Evolutionary conservation across 805 yeast genomes (phyloP).

Genomic region (Wickerhamiella occidentalis): DNA sequence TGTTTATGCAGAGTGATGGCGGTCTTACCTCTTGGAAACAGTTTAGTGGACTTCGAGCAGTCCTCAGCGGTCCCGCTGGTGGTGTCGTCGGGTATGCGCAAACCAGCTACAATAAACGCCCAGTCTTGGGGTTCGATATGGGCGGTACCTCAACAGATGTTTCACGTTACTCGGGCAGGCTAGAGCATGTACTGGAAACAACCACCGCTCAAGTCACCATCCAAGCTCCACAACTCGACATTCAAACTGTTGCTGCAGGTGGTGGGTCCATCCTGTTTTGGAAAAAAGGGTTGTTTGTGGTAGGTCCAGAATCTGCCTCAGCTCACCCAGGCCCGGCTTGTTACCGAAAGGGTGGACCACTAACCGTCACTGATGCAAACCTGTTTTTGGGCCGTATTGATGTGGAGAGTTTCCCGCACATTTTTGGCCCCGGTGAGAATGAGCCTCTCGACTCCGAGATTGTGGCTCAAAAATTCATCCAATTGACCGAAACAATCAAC

Average conservation of each 20-base stretch:
- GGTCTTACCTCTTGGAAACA: conserved; percentile 75
- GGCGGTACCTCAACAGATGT: conserved; percentile 89
- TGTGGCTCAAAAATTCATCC: conserved; percentile 39
- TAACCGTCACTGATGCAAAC: conserved; percentile 80
- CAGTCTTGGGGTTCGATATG: conserved; percentile 76
- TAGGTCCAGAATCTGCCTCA: conserved; percentile 79
- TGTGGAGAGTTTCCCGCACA: conserved; percentile 66
- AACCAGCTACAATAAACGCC: conserved; percentile 49
- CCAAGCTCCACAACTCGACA: conserved; percentile 74
- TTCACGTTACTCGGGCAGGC: conserved; percentile 54
- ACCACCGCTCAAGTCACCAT: conserved; percentile 73
- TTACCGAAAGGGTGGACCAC: conserved; percentile 71
- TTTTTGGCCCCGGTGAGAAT: conserved; percentile 72
- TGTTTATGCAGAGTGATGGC: conserved; percentile 93
- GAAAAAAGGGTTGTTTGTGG: conserved; percentile 61
- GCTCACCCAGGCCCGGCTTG: conserved; percentile 89
- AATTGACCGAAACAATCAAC: conserved; percentile 47
- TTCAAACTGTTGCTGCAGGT: conserved; percentile 76
- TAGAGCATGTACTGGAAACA: conserved; percentile 73
- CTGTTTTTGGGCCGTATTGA: conserved; percentile 57
- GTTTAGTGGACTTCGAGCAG: conserved; percentile 80
- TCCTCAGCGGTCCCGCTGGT: conserved; percentile 94
- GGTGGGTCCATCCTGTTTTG: conserved; percentile 62
- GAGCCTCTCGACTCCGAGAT: conserved; percentile 50
- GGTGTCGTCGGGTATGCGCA: conserved; percentile 90